These are phyloP conservation scores for Tetrapisispora phaffii DNA, from an alignment of 805 yeast species.

Conservation along the genomic window DNA sequence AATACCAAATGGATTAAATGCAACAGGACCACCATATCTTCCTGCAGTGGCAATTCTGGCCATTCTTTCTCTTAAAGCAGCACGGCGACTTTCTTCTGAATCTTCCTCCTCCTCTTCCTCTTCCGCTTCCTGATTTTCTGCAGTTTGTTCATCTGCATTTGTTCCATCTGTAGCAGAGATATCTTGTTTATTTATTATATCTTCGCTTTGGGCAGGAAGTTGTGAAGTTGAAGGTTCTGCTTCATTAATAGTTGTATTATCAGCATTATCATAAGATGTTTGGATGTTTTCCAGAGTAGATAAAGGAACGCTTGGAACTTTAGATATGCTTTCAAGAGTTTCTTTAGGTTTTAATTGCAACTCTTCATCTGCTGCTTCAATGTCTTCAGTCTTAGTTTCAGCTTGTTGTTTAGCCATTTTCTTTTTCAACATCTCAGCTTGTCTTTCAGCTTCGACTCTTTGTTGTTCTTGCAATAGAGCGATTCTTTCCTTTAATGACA, in stretches of 20 bases:
- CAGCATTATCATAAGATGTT: neutral
- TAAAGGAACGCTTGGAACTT: neutral
- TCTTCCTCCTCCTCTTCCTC: slow-evolving; percentile 54
- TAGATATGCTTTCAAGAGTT: neutral
- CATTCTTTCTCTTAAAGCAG: slow-evolving; percentile 82
- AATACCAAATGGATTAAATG: slow-evolving; percentile 35
- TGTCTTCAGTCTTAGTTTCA: neutral
- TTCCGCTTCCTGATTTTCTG: slow-evolving; percentile 30
- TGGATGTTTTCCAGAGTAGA: neutral
- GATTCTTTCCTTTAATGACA: slow-evolving; percentile 81
- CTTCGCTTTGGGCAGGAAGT: neutral
- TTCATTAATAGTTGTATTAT: neutral
- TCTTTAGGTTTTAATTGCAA: neutral
- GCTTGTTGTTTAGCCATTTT: slow-evolving; percentile 35
- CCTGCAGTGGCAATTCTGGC: slow-evolving; percentile 87
- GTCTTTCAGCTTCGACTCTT: slow-evolving; percentile 67
- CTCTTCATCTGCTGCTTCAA: neutral
- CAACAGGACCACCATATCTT: slow-evolving; percentile 47
- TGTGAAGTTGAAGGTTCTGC: neutral
- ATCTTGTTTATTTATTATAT: neutral
- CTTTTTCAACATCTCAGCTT: slow-evolving; percentile 46
- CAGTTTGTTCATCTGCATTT: slow-evolving; percentile 15
- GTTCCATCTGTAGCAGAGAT: neutral
- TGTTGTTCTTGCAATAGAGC: slow-evolving; percentile 74
- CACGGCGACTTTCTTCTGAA: slow-evolving; percentile 65